phyloP scores from a whole-genome alignment of 306 rosid genomes.

The Cicer pinnatifidum region DNA sequence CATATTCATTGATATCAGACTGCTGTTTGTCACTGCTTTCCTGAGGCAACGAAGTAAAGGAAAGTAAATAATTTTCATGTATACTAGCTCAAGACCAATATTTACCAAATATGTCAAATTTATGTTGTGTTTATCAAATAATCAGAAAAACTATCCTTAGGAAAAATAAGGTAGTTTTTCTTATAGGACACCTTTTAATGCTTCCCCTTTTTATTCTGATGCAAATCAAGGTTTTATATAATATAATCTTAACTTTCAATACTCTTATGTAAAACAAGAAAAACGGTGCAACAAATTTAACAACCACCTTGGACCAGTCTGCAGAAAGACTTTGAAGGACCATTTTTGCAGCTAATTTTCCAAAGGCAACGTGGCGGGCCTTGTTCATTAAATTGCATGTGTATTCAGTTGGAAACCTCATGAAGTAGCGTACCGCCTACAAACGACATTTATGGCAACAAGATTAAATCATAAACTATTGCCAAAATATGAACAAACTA shows the following conservation, averaged over 20 bases:
- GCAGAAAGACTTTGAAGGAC: conserved; percentile 57
- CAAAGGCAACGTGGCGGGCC: conserved; percentile 86
- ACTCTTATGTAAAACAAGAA: conserved; percentile 16
- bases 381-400: conserved; percentile 72
- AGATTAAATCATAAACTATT: conserved; percentile 23
- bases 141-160: background rate
- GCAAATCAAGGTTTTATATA: background rate
- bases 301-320: conserved; percentile 71
- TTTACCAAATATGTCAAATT: background rate
- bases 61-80: background rate
- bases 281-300: conserved; percentile 33
- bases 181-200: background rate
- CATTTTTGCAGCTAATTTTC: conserved; percentile 77
- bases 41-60: conserved; percentile 47
- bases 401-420: conserved; percentile 88
- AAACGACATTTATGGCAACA: conserved; percentile 15
- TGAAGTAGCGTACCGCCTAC: conserved; percentile 89
- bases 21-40: conserved; percentile 39
- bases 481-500: conserved; percentile 19
- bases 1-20: conserved; percentile 75
- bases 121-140: background rate
- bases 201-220: background rate
- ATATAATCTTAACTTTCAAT: background rate
- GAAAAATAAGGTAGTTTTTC: conserved; percentile 11
- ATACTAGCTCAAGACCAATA: background rate